Conservation (phyloP, 306 rosid genomes). For the Inga leiocalycina region DNA sequence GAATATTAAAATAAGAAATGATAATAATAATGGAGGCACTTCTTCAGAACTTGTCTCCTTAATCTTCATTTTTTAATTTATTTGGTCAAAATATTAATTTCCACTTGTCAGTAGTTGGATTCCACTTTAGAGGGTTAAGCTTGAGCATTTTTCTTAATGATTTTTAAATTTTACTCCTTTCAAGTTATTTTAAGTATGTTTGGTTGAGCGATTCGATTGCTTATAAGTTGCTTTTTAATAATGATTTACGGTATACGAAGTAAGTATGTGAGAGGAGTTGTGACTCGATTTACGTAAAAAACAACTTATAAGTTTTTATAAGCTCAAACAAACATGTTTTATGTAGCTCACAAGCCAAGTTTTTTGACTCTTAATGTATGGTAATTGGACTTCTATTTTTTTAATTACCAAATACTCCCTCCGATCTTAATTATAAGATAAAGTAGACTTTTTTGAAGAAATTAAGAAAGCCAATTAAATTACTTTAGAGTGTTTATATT, state of each 20-base stretch:
- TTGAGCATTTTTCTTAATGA: not conserved
- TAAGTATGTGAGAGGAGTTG: no score
- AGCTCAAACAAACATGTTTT: no score
- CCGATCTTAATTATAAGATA: no score
- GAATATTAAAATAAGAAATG: conserved; percentile 20
- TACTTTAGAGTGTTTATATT: no score
- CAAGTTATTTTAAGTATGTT: no score
- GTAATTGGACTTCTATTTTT: not conserved
- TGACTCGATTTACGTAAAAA: no score
- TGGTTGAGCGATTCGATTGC: no score
- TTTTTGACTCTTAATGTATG: not conserved
- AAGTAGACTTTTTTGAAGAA: no score
- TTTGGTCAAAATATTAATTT: conserved; percentile 10
- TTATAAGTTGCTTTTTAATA: no score
- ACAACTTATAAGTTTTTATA: no score
- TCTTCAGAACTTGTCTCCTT: conserved; percentile 36
- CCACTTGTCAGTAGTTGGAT: conserved; percentile 15
- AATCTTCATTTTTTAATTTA: not conserved
- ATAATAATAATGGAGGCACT: conserved; percentile 21
- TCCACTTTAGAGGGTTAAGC: conserved; percentile 25
- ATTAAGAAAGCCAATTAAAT: no score
- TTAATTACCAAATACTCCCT: not conserved
- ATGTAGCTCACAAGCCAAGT: not conserved
- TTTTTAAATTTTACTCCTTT: not conserved
- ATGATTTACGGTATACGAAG: no score